Evolutionary conservation across 2,329 filamentous ascomycete genomes (phyloP), one percentile per base, ranked within the genome.

Genomic region (Trichoderma simmonsii): DNA sequence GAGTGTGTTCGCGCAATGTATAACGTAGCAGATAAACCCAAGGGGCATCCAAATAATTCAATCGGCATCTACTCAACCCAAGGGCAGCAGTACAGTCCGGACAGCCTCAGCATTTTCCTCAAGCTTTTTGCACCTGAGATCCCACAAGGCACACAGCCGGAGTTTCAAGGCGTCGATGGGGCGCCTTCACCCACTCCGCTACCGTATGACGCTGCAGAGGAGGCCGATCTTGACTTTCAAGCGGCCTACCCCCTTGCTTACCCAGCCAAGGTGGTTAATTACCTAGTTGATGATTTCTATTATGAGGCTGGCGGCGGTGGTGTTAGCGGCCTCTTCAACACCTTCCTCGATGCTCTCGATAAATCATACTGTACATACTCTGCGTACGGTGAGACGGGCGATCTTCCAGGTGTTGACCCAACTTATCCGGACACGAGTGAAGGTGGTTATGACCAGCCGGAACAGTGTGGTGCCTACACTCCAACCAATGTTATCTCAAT

Each of bases 401-500:
- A 80, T 65, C 28, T 67, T 15, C 9, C 18, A 7, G 51, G 64
- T n/a, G 51, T 71, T 21, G 70, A 71, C 15, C 62, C 70, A 18
- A 54, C 28, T 7, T 71, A 71, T 8, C 62, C 70, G 1, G 81
- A 82, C 57, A 77, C 79, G 0, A 77, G 73, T 18, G 74, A 79
- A 34, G 81, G 82, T 73, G 80, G 77, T 6, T 86, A 84, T 76
- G 76, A 82, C 65, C 81, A 83, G n/a, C 71, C 78, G 15, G 77
- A 82, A 70, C 79, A 82, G 72, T 87, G 86, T 76, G 85, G 86
- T 60, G 79, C 75, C 4, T 82, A 79, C 63, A 67, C 70, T 4
- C 75, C 84, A 12, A 84, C 86, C 12, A 86, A 88, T 71, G 86
- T 88, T 71, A 85, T 88, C 72, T 85, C 82, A 24, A 86, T 85